Evolutionary conservation across 2,329 filamentous ascomycete species (phyloP).

Genomic region (Blumeria hordei): DNA sequence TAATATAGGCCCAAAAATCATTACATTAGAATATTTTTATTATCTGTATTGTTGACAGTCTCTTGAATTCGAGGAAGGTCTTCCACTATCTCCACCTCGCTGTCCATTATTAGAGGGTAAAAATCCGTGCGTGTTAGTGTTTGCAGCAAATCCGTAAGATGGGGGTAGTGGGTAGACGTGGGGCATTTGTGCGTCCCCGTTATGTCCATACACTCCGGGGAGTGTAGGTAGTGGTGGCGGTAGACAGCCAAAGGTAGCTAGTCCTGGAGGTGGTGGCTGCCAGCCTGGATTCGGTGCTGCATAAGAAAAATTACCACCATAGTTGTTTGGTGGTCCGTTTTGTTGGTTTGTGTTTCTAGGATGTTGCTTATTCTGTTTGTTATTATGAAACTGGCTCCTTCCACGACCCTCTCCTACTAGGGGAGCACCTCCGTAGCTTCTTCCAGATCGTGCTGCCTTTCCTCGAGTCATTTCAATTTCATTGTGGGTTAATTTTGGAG

Average conservation of each 20-base stretch:
- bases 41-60: not conserved
- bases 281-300: slow-evolving; percentile 14
- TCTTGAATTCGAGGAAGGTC: not conserved
- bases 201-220: slow-evolving; percentile 11
- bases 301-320: slow-evolving; percentile 8
- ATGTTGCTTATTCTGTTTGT: slow-evolving; percentile 10
- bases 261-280: slow-evolving; percentile 22
- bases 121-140: slow-evolving; percentile 6
- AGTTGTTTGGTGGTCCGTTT: slow-evolving; percentile 6
- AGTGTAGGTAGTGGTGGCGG: slow-evolving; percentile 21
- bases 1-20: no score
- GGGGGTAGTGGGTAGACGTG: slow-evolving; percentile 8
- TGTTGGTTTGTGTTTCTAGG: slow-evolving; percentile 6
- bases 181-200: slow-evolving; percentile 6
- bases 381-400: slow-evolving; percentile 29
- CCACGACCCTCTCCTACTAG: slow-evolving; percentile 24
- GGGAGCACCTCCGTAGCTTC: slow-evolving; percentile 44
- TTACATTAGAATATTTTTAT: not conserved
- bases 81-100: slow-evolving; percentile 4
- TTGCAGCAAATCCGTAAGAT: slow-evolving; percentile 3
- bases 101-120: slow-evolving; percentile 5
- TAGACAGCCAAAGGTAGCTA: slow-evolving; percentile 19
- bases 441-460: slow-evolving; percentile 39
- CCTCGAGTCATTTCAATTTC: slow-evolving; percentile 53
- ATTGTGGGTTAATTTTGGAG: slow-evolving; percentile 44